A percentile compares a stretch with the other conserved stretches of the same genome.
Conservation (phyloP, 2,329 filamentous ascomycete species). For the Diaporthe capsici region DNA sequence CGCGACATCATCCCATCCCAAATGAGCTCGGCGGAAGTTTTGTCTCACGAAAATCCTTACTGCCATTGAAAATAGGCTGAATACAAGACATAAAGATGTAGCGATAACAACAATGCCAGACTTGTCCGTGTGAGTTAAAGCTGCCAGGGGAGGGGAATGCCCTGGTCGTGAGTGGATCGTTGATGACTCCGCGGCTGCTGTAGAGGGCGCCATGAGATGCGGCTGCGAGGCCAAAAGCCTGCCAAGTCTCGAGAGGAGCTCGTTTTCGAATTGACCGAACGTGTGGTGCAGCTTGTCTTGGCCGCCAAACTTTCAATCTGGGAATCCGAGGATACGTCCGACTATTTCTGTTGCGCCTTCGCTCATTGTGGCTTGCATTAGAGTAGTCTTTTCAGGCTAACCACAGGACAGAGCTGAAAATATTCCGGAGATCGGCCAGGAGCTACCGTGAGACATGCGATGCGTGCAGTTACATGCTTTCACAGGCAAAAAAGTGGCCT, state of each 20-base stretch:
- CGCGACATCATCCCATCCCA: slow-evolving; percentile 53
- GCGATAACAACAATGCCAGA: slow-evolving; percentile 57
- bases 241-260: neutral
- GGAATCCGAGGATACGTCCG: neutral
- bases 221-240: neutral
- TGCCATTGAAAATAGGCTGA: slow-evolving; percentile 55
- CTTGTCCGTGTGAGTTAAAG: slow-evolving; percentile 54
- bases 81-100: slow-evolving; percentile 54
- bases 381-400: neutral
- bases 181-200: slow-evolving; percentile 7
- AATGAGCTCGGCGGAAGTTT: slow-evolving; percentile 47
- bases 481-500: neutral
- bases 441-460: neutral
- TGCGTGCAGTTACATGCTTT: neutral
- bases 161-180: slow-evolving; percentile 3
- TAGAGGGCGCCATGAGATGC: slow-evolving; percentile 38
- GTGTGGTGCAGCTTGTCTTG: neutral
- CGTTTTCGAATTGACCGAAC: neutral
- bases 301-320: neutral
- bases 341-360: slow-evolving; percentile 15
- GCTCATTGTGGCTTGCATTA: neutral
- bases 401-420: neutral
- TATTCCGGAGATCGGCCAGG: neutral
- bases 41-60: slow-evolving; percentile 56
- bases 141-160: slow-evolving; percentile 51